Conservation (phyloP, 495 filamentous ascomycete species). For the Tuber melanosporum region DNA sequence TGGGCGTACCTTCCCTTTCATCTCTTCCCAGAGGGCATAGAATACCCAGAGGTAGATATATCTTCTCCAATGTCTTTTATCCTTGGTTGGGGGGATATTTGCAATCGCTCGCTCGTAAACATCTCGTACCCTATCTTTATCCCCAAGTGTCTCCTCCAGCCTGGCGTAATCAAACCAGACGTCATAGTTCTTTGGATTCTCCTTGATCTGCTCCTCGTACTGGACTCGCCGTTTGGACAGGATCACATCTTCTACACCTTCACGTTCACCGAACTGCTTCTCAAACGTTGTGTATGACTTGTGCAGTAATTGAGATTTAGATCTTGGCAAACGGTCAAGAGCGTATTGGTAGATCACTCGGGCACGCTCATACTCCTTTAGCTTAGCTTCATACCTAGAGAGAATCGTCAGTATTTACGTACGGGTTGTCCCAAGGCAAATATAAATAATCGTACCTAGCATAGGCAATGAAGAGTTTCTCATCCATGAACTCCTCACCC, state of each 20-base stretch:
- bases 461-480: conserved; percentile 88
- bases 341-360: conserved; percentile 95
- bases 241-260: conserved; percentile 93
- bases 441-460: conserved; percentile 48
- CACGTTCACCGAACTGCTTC: conserved; percentile 91
- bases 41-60: conserved; percentile 98
- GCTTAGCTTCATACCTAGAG: conserved; percentile 69
- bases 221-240: conserved; percentile 87
- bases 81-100: conserved; percentile 88
- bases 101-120: conserved; percentile 95
- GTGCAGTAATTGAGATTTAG: conserved; percentile 76
- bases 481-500: conserved; percentile 94
- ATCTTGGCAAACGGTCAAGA: conserved; percentile 80
- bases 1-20: conserved; percentile 55
- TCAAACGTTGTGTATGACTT: conserved; percentile 95
- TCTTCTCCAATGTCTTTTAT: conserved; percentile 93
- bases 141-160: conserved; percentile 75
- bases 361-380: conserved; percentile 93
- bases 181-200: conserved; percentile 91
- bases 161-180: conserved; percentile 93
- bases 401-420: conserved; percentile 7
- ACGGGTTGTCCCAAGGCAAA: not conserved
- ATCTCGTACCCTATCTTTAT: conserved; percentile 75
- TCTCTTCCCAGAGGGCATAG: conserved; percentile 92
- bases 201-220: conserved; percentile 88